A percentile compares a stretch with the other conserved stretches of the same genome.
phyloP scores from a whole-genome alignment of 306 rosid species.

The Vigna hirtella region DNA sequence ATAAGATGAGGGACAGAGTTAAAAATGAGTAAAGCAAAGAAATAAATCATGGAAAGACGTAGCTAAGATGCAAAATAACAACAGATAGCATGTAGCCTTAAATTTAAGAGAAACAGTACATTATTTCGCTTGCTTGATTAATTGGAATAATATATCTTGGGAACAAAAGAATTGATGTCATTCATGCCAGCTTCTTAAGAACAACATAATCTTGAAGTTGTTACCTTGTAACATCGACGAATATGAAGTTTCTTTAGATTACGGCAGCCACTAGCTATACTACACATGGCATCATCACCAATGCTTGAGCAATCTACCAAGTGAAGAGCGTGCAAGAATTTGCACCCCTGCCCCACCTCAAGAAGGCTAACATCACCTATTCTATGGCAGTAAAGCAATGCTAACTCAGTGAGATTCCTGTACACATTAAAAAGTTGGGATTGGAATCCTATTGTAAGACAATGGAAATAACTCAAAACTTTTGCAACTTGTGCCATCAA shows the following conservation, averaged over 20 bases:
- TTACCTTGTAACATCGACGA: constrained; percentile 86
- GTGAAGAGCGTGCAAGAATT: constrained; percentile 76
- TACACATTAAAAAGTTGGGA: constrained; percentile 32
- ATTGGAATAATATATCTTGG: background rate
- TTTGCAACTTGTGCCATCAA: background rate
- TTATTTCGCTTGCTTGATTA: background rate
- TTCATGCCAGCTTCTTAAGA: constrained; percentile 19
- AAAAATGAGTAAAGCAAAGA: background rate
- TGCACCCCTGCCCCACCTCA: constrained; percentile 75
- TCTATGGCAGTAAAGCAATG: constrained; percentile 80
- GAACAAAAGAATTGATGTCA: background rate
- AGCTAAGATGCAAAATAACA: background rate
- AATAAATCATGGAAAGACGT: background rate
- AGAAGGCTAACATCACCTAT: constrained; percentile 68
- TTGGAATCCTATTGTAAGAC: constrained; percentile 25
- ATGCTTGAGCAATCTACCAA: constrained; percentile 84
- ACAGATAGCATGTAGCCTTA: background rate
- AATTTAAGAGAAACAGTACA: background rate
- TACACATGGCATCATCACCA: constrained; percentile 78
- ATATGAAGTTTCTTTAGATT: constrained; percentile 82
- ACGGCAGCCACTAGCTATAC: constrained; percentile 76
- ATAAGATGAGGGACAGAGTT: constrained; percentile 14
- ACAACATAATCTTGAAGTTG: constrained; percentile 17
- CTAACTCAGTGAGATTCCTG: constrained; percentile 75
- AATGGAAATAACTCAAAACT: background rate